Evolutionary conservation across 257 asterid species (phyloP).

Genomic region (Nicotiana undulata): DNA sequence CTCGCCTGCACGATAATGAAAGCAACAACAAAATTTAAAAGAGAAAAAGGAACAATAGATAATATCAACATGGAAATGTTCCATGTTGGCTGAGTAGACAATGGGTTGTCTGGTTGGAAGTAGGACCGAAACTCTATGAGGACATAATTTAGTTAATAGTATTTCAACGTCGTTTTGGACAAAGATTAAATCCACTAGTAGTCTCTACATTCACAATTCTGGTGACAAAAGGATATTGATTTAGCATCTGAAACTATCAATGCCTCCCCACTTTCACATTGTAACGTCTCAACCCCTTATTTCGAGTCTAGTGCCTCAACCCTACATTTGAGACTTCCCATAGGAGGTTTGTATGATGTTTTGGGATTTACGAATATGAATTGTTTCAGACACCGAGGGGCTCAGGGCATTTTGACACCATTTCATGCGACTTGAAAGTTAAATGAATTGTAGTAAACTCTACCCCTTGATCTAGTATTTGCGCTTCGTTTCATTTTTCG

Average conservation of each 20-base stretch:
- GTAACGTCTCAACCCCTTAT: no score
- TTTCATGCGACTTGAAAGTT: no score
- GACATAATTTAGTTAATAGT: background rate
- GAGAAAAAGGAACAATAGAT: background rate
- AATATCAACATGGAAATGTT: background rate
- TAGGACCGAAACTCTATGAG: background rate
- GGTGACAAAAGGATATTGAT: background rate
- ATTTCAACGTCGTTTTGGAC: background rate
- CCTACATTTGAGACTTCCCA: no score
- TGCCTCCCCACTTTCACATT: background rate
- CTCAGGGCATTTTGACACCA: no score
- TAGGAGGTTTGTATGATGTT: no score
- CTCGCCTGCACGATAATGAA: slow-evolving; percentile 44
- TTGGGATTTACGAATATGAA: no score
- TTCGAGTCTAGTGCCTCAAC: no score
- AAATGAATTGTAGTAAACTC: no score
- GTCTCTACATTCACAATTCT: background rate
- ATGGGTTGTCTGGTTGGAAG: background rate
- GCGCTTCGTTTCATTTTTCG: no score
- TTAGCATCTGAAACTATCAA: background rate
- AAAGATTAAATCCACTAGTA: background rate
- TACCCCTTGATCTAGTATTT: no score
- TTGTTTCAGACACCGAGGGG: no score
- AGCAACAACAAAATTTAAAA: background rate
- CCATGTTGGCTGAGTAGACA: background rate